These are phyloP conservation scores for Kuraishia piskuri DNA, from an alignment of 805 yeast genomes.

Conservation along the genomic window DNA sequence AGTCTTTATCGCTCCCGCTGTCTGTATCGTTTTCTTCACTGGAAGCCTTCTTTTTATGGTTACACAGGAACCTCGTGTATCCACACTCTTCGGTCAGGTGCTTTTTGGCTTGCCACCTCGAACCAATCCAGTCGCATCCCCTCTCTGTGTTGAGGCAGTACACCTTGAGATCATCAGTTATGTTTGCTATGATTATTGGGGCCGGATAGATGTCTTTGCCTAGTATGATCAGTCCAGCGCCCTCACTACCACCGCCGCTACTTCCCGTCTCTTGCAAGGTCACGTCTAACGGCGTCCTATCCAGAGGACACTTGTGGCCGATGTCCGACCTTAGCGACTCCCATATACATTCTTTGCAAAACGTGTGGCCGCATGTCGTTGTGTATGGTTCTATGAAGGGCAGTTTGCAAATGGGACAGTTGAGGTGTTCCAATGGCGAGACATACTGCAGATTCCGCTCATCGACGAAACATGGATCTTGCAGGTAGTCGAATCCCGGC, in stretches of 20 bases:
- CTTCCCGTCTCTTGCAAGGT: background rate
- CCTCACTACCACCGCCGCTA: background rate
- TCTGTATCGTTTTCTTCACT: conserved; percentile 11
- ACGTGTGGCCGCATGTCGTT: conserved; percentile 63
- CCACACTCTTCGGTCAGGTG: conserved; percentile 37
- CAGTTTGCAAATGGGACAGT: conserved; percentile 60
- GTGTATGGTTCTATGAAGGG: conserved; percentile 55
- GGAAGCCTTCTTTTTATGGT: conserved; percentile 2
- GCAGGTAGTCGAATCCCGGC: conserved; percentile 1
- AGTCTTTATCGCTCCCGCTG: conserved; percentile 12
- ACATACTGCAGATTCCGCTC: conserved; percentile 16
- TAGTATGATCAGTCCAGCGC: conserved; percentile 9
- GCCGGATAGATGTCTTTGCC: conserved; percentile 32
- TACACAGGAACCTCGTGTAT: conserved; percentile 29
- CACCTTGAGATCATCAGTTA: conserved; percentile 54
- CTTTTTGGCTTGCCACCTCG: conserved; percentile 47
- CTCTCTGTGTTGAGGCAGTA: conserved; percentile 40
- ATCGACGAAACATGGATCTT: conserved; percentile 12
- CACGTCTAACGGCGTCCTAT: conserved; percentile 35
- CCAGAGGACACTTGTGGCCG: conserved; percentile 47
- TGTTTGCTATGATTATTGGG: conserved; percentile 49
- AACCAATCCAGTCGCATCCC: conserved; percentile 51
- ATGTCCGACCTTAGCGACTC: conserved; percentile 33
- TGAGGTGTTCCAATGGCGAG: conserved; percentile 20
- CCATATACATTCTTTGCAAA: conserved; percentile 46